Conservation (phyloP, 202 grass and related monocot species). For the Panicum virgatum region DNA sequence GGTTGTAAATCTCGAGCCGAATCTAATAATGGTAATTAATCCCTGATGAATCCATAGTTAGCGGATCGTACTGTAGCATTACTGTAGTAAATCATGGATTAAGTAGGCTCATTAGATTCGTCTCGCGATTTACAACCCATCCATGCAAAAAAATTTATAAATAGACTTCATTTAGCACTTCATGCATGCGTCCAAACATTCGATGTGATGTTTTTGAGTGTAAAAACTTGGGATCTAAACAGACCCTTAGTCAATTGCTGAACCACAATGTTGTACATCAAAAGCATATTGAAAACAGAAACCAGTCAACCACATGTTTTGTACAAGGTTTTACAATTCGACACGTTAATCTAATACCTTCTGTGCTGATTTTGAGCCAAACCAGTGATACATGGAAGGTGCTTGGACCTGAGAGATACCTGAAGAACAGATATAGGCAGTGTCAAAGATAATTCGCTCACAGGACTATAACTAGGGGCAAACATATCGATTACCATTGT, state of each 20-base stretch:
- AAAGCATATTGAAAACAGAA: background rate
- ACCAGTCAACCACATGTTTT: background rate
- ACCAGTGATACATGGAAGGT: conserved; percentile 69
- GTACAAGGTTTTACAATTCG: background rate
- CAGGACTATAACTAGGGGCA: background rate
- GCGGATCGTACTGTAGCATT: no score
- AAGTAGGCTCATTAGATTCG: no score
- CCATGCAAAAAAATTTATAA: no score
- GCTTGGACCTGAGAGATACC: conserved; percentile 50
- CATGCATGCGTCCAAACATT: no score
- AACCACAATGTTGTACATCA: conserved; percentile 1
- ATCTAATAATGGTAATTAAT: no score
- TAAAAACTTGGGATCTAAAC: no score
- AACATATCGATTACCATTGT: conserved; percentile 53
- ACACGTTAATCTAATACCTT: conserved; percentile 48
- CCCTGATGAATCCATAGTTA: no score
- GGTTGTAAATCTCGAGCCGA: no score
- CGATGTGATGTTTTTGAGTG: no score
- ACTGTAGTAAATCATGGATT: no score
- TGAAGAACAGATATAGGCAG: conserved; percentile 31
- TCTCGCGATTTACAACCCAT: no score
- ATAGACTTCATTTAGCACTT: no score
- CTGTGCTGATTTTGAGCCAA: conserved; percentile 80
- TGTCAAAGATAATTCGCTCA: background rate
- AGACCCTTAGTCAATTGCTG: background rate